Evolutionary conservation across 2,329 filamentous ascomycete genomes (phyloP), one percentile per base, ranked within the genome.

Genomic region (Epichloe sibirici): DNA sequence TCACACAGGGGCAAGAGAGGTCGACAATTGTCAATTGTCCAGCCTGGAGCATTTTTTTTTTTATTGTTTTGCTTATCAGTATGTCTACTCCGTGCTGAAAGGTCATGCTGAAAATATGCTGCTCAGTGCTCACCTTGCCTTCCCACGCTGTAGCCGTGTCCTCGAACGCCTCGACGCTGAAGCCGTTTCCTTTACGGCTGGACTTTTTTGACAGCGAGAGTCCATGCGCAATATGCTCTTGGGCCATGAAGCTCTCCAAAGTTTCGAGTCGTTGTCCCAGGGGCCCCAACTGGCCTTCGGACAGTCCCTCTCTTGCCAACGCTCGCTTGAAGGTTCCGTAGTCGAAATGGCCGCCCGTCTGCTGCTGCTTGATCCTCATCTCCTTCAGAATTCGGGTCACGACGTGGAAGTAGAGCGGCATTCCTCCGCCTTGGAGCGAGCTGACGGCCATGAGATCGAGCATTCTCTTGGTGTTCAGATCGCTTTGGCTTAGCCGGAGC

Each of bases 1-100:
- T 82, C 5, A 90, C 71, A 57, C 84, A 88, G 0, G 85, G 83
- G 61, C 85, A 88, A 0, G 81, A 86, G 0, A 93, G 69, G 59
- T 93, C 87, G 5, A 90, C 60, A 21, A 72, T 67, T 4, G 68
- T 72, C 7, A 73, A 60, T 37, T 65, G 64, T 4, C 67, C 64
- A 6, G 62, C 48, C 57, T 65, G 21, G 13, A 42, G 17, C 21
- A 12, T 3, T 6, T 23, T 31, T 48, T 17, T 37, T 8, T 5
- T 5, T n/a, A 23, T n/a, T 21, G 44, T 25, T 47, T 17, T 21
- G 0, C 8, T 1, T 1, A 42, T 42, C n/a, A 42, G 39, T 42
- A 21, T 5, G 6, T 17, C 17, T 42, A 21, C 17, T 42, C 39
- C 39, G 6, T 17, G n/a, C 9, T n/a, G n/a, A 21, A 42, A n/a